Evolutionary conservation across 495 filamentous ascomycete species (phyloP).

Genomic region (Usnea hakonensis): DNA sequence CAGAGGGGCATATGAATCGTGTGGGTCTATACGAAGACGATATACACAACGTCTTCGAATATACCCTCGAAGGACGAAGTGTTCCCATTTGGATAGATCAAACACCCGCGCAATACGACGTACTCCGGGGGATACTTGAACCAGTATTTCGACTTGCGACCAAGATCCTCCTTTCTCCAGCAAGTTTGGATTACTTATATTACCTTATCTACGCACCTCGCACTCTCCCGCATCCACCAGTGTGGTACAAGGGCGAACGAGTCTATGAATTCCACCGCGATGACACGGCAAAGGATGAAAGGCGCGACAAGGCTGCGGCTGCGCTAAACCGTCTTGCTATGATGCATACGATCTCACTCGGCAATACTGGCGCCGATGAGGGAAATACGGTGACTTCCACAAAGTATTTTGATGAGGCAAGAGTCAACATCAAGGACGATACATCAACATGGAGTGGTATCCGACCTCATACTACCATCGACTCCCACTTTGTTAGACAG

Average conservation of each 20-base stretch:
- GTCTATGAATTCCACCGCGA: neutral
- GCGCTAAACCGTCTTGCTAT: too few species aligned
- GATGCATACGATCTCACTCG: too few species aligned
- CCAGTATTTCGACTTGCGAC: neutral
- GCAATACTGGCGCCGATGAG: neutral
- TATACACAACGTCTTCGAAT: neutral
- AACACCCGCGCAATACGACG: neutral
- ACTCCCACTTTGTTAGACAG: too few species aligned
- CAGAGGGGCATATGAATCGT: too few species aligned
- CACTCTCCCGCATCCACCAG: neutral
- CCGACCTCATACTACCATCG: too few species aligned
- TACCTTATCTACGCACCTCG: neutral
- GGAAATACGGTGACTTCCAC: neutral
- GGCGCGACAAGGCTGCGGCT: too few species aligned
- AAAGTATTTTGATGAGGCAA: too few species aligned
- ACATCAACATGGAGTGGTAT: too few species aligned
- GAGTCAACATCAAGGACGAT: too few species aligned
- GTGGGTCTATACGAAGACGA: neutral
- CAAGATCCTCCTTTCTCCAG: neutral
- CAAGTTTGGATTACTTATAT: neutral
- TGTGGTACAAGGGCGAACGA: neutral
- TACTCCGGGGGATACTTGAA: neutral
- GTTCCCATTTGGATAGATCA: neutral
- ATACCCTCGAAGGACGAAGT: neutral
- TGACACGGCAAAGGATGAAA: neutral